Evolutionary conservation across 2,329 filamentous ascomycete genomes (phyloP), one percentile per base, ranked within the genome.

Genomic region (Fusarium palustre): DNA sequence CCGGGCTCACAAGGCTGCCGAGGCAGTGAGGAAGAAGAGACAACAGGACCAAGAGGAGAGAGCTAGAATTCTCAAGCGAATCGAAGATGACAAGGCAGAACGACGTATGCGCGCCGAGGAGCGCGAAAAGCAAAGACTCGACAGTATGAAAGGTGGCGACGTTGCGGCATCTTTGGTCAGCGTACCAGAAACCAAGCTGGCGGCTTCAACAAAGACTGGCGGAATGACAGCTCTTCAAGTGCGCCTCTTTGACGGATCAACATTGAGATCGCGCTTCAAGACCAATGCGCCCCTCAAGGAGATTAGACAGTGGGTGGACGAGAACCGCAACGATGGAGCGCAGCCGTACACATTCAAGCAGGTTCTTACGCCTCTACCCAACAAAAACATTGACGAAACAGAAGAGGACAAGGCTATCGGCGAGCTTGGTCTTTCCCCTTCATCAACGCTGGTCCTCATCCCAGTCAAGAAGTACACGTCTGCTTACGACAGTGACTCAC

Each of bases 281-380:
- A 87, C 89, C 24, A 81, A 82, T 3, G 83, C 87, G 9, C 91
- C 86, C 1, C 84, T 97, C 5, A 82, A 78, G 9, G 87, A 92
- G 43, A 90, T 98, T 1, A 87, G 95, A 10, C 80, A 83, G 9
- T 97, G 93, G 92, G 86, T 98, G 10, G 92, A 95, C 56, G 82
- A 85, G 59, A 83, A 87, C 36, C 83, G 88, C 66, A 82, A 78
- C 13, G 86, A 87, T 43, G 86, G 85, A 22, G 82, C 85, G 31
- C 77, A 84, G 15, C 92, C 93, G 0, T 98, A 94, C 78, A 91
- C 86, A 15, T 94, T 98, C 81, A 93, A 94, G 75, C 88, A 97
- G 48, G 90, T 97, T 36, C 84, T 97, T 4, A 90, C 92, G 0
- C 94, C 94, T 0, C 81, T 89, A 22, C 92, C 93, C 3, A 96